phyloP scores from a whole-genome alignment of 164 flowering plant genomes.

The Macadamia integrifolia region DNA sequence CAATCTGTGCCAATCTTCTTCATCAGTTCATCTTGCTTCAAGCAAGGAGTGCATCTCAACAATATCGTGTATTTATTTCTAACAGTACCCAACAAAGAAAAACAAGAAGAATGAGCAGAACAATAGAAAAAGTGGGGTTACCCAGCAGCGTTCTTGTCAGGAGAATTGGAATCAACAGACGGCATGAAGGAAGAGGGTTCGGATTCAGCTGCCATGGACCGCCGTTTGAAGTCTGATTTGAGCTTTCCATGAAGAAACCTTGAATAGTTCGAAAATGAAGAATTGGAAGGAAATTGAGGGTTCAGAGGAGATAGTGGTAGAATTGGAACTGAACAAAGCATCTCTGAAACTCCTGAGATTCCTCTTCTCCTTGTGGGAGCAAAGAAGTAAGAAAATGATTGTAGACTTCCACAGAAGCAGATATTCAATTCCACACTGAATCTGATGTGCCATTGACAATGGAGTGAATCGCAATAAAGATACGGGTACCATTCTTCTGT shows the following conservation, averaged over 20 bases:
- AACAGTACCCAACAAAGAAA: background rate
- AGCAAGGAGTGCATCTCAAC: no score
- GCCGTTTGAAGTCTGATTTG: conserved; percentile 28
- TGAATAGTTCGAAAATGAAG: conserved; percentile 1
- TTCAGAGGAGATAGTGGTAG: conserved; percentile 24
- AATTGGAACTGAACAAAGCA: conserved; percentile 42
- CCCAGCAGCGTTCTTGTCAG: conserved; percentile 34
- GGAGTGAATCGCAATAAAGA: no score
- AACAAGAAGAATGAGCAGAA: background rate
- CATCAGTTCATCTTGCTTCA: background rate
- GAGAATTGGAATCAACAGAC: conserved; percentile 37
- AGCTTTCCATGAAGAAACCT: conserved; percentile 18
- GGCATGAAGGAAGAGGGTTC: conserved; percentile 38
- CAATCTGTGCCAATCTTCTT: no score
- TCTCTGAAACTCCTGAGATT: conserved; percentile 8
- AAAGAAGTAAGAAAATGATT: no score
- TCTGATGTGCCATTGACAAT: no score
- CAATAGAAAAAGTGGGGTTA: conserved; percentile 11
- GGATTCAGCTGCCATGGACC: conserved; percentile 36
- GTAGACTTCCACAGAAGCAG: no score
- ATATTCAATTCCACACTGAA: no score
- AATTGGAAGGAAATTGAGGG: conserved; percentile 11
- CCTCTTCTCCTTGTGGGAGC: no score
- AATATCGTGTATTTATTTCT: no score
- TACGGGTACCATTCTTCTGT: no score